Base-by-base conservation (phyloP, 495 filamentous ascomycete genomes). In the Cudoniella acicularis region DNA sequence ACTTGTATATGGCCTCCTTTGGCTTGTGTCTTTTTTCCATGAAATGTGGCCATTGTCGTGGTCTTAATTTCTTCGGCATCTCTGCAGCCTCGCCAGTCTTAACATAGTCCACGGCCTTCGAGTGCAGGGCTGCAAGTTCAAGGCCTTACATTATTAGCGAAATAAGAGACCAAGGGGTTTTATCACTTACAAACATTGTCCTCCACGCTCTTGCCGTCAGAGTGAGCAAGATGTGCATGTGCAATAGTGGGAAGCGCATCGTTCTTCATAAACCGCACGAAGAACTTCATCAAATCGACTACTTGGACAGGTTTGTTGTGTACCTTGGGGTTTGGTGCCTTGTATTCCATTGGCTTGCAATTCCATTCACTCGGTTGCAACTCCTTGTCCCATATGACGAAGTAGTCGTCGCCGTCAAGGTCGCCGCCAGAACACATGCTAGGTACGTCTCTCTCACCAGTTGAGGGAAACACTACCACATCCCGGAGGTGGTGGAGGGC, bases 351-450 rank as follows among this genome's bases (percentile, higher is more conserved):
- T 0, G 93, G 87, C 1, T 77, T 69, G 30, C 82, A 72, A 57
- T 91, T 87, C 81, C 84, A 90, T 49, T 87, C 74, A 0, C 55
- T 45, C 1, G 91, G 92, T 23, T 92, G 70, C 3, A 99, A 76
- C 46, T 87, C 81, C 30, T 77, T 65, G 63, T 99, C 92, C 94
- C 94, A 99, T 36, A 97, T 89, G 18, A 98, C 87, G 22, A 96
- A 80, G 67, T 88, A 99, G 67, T 98, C 95, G 64, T 99, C 94
- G 0, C 94, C 94, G 71, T 99, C 94, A 2, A 99, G 76, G 69
- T 99, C 94, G 3, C 94, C 95, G 1, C 94, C 94, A 4, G 94
- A 96, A 62, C 92, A 94, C 94, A 98, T 98, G 59, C 87, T 89
- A 8, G 91, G 81, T 23, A 99, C 71, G 62, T 92, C 90, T 41